Evolutionary conservation across 1,284 basidiomycete genomes (phyloP), one percentile per base, ranked within the genome.

Genomic region (Mrakiaceae sp.): DNA sequence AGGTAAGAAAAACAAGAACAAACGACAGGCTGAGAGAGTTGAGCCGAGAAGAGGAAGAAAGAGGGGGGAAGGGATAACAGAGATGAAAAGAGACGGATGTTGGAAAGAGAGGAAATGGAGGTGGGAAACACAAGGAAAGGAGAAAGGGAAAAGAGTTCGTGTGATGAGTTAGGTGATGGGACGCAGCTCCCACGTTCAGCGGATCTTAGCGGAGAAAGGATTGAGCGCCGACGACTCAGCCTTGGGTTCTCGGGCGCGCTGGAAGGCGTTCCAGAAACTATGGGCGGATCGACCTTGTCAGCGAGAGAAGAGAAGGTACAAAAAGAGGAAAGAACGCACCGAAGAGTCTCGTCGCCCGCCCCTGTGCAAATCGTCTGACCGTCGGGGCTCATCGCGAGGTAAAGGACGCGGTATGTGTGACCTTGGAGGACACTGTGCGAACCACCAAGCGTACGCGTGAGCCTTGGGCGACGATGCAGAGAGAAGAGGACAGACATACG

Each of bases 351-450:
- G 76, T 98, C 95, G 1, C 96, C 95, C 0, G 96, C 94, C 3
- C 95, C 95, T 0, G 94, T 98, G 42, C 98, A 96, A 69, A 98
- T 97, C 8, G 92, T 97, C 78, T 96, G 90, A 14, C 95, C 94
- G 69, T 94, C 90, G 0, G 94, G 94, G 71, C 87, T 91, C 92
- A 96, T 95, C 4, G 94, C 93, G 40, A 98, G 85, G 74, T 97
- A 98, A 48, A 98, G 80, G 43, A 98, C 95, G 68, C 91, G 87
- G 72, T 88, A 90, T 0, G 92, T 92, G 75, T 98, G 95, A 4
- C 96, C 96, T 0, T 90, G 27, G 27, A 27, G 90, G 27, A 27
- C 27, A 27, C 27, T 27, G 27, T 27, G 27, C 27, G 27, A 27
- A 27, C 27, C 27, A 27, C 27, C 27, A 2, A 27, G 27, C 27